Evolutionary conservation across 2,329 filamentous ascomycete species (phyloP).

Genomic region (Leptographium lundbergii): DNA sequence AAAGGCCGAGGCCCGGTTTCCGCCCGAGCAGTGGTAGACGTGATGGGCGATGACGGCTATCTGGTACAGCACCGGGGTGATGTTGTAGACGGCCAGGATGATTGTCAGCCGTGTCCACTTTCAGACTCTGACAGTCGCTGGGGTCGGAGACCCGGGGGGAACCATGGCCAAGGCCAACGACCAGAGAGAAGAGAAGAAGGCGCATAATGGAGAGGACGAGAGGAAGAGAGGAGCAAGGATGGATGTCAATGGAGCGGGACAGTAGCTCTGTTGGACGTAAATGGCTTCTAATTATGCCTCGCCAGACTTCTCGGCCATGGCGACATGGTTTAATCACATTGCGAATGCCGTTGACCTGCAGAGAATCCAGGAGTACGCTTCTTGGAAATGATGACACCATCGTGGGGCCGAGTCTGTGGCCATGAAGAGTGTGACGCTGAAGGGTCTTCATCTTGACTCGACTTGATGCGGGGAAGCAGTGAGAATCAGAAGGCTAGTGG

Average conservation of each 20-base stretch:
- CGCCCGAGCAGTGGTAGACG: slow-evolving; percentile 5
- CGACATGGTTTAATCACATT: too few species aligned
- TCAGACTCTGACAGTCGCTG: neutral
- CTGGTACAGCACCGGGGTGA: neutral
- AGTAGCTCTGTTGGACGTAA: too few species aligned
- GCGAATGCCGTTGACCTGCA: neutral
- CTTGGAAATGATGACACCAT: neutral
- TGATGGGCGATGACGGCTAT: neutral
- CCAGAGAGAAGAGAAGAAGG: neutral
- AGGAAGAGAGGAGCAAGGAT: too few species aligned
- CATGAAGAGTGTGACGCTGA: too few species aligned
- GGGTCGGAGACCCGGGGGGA: neutral
- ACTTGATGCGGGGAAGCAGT: neutral
- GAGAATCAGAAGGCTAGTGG: too few species aligned
- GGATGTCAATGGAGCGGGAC: too few species aligned
- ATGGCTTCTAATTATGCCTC: too few species aligned
- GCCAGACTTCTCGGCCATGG: too few species aligned
- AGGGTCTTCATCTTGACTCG: neutral
- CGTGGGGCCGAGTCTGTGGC: neutral
- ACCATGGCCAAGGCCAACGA: neutral
- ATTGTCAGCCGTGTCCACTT: neutral
- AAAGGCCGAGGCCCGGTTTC: slow-evolving; percentile 4
- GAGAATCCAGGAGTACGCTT: neutral
- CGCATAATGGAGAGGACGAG: neutral
- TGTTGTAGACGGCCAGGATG: neutral